A percentile compares a stretch with the other conserved stretches of the same genome.
Conservation (phyloP, 192 early-diverging fungal species). For the Coemansia sp. region DNA sequence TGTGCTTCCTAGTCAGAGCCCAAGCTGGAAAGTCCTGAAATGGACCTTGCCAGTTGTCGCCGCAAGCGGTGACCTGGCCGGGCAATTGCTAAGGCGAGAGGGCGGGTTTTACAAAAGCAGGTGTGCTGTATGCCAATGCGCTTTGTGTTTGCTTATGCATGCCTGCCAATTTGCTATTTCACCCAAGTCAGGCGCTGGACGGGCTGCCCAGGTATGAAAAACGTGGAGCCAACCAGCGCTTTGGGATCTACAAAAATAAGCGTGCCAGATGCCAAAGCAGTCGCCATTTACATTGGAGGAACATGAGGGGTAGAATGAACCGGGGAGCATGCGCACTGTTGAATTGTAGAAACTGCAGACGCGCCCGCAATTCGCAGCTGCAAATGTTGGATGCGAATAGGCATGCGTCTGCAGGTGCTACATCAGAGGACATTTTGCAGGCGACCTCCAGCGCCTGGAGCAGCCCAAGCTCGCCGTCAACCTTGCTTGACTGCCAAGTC, state of each 20-base stretch:
- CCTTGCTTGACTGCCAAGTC: no score
- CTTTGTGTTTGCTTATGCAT: slow-evolving; percentile 7
- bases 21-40: no score
- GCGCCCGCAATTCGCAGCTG: not conserved
- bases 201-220: slow-evolving; percentile 3
- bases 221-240: slow-evolving; percentile 14
- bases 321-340: slow-evolving; percentile 4
- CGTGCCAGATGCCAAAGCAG: slow-evolving; percentile 3
- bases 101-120: slow-evolving; percentile 1
- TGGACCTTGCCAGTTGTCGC: not conserved
- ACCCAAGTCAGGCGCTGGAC: slow-evolving; percentile 8
- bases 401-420: slow-evolving; percentile 8
- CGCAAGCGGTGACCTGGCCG: no score
- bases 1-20: not conserved
- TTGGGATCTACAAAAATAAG: slow-evolving; percentile 10
- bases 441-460: not conserved
- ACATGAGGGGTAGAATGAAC: slow-evolving; percentile 4
- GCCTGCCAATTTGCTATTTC: slow-evolving; percentile 16
- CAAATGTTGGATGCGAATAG: not conserved
- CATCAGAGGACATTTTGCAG: slow-evolving; percentile 5
- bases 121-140: slow-evolving; percentile 9
- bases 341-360: slow-evolving; percentile 2
- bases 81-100: no score
- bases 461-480: no score
- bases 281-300: not conserved